phyloP scores from a whole-genome alignment of 495 filamentous ascomycete genomes.

The Penicillium paxilli region DNA sequence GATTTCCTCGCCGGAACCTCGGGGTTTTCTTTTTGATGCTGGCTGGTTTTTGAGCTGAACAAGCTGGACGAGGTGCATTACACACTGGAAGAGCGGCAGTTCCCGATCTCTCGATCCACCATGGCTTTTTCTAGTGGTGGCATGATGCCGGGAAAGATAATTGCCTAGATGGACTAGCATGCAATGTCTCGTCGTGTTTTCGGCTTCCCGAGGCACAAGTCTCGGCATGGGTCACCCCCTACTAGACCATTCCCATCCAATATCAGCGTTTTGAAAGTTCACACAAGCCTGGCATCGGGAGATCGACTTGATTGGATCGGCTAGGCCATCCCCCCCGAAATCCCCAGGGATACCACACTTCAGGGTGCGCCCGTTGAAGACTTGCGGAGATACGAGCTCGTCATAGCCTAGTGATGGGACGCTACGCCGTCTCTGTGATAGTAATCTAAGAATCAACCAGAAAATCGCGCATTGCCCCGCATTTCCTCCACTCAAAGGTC shows the following conservation, averaged over 20 bases:
- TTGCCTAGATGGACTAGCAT: not conserved
- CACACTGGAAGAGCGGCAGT: not conserved
- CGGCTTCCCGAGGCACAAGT: not conserved
- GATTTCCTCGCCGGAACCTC: slow-evolving; percentile 7
- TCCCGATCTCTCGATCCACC: not conserved
- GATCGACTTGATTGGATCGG: slow-evolving; percentile 13
- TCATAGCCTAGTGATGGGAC: slow-evolving; percentile 8
- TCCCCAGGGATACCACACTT: not conserved
- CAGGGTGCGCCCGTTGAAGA: slow-evolving; percentile 9
- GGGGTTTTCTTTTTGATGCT: slow-evolving; percentile 1
- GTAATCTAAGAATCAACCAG: slow-evolving; percentile 2
- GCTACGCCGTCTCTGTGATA: slow-evolving; percentile 12
- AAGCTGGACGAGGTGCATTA: too few species aligned
- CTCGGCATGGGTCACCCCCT: not conserved
- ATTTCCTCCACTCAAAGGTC: not conserved
- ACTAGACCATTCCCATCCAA: too few species aligned
- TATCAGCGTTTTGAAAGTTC: not conserved
- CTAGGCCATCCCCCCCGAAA: not conserved
- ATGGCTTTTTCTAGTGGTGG: not conserved
- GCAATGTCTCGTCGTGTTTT: not conserved
- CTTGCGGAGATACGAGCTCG: slow-evolving; percentile 11
- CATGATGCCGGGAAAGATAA: not conserved
- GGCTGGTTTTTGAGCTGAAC: not conserved
- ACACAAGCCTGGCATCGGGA: not conserved
- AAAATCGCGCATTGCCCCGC: slow-evolving; percentile 22